Base-by-base conservation (phyloP, 116 monocot species). In the Phalaenopsis hybrid region DNA sequence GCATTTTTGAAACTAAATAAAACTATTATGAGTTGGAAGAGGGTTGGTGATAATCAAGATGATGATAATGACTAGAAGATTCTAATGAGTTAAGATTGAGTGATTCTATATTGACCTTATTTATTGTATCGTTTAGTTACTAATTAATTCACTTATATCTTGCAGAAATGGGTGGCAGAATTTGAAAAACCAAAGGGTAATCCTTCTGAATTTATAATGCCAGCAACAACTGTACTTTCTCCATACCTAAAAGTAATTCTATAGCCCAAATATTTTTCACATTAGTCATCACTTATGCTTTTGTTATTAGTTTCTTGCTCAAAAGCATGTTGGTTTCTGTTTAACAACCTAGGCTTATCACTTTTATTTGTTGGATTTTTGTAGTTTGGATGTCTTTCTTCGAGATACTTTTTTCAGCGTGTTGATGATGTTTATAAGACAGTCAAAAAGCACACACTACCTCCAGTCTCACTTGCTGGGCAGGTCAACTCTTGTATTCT, bases 171-270 rank as follows among this genome's bases (percentile, higher is more conserved):
- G 93, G 89, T 96, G 13, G 91, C 92, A 33, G 91, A 90, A n/a
- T 96, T 93, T 88, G 96, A 96, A 86, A 96, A 96, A 87, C 96
- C 96, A 13, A 96, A 96, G 82, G 89, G 96, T 58, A 87, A 96
- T 82, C 96, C 96, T 34, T 96, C 93, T 80, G 93, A 93, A 10
- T 96, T 96, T 78, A 51, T 93, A 80, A 92, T 90, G 80, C 93
- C 93, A 59, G 87, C 93, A 75, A 96, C 96, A 11, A 96, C 96
- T 77, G 81, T 93, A 44, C 85, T 96, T 79, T 96, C 96, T 83
- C 96, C 96, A 78, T 96, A 96, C 78, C 72, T 96, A 78, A 96
- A 93, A 84, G 96, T 96, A 51, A 90, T 87, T 84, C 82, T 16
- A 70, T 44, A 63, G 33, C 33, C 41, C 15, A 48, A 49, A 79